Conservation (phyloP, 805 yeast genomes). For the Pichia exigua region DNA sequence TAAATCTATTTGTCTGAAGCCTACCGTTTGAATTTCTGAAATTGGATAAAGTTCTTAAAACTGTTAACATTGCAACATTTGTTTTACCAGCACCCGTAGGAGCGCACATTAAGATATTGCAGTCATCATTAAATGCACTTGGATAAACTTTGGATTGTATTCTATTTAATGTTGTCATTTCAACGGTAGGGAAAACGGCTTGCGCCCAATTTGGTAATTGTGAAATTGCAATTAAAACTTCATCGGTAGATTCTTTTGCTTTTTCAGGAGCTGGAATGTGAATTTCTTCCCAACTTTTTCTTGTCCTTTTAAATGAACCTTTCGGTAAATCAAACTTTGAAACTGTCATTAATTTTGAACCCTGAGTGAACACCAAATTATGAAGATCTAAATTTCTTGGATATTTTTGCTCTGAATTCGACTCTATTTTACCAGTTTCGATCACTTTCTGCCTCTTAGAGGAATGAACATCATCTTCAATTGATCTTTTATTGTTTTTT, state of each 20-base stretch:
- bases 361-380: conserved; percentile 60
- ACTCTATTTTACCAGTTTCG: not conserved
- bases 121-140: conserved; percentile 62
- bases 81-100: conserved; percentile 99
- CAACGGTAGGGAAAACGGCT: conserved; percentile 59
- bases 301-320: conserved; percentile 73
- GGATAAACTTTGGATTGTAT: conserved; percentile 82
- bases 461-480: conserved; percentile 2
- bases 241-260: conserved; percentile 23
- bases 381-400: conserved; percentile 60
- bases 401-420: conserved; percentile 17
- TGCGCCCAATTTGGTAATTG: conserved; percentile 80
- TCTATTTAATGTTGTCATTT: conserved; percentile 62
- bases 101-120: conserved; percentile 80
- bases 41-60: conserved; percentile 53
- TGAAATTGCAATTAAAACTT: conserved; percentile 46
- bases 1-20: conserved; percentile 50
- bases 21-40: conserved; percentile 39
- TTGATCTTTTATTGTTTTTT: conserved; percentile 26
- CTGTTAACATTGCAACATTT: conserved; percentile 84
- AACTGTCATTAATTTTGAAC: conserved; percentile 58
- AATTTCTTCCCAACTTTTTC: conserved; percentile 75
- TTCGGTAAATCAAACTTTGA: conserved; percentile 68
- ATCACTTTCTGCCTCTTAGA: conserved; percentile 10
- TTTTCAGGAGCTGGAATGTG: conserved; percentile 81